These are phyloP conservation scores for Sarocladium strictum DNA, from an alignment of 2,329 filamentous ascomycete genomes.

Conservation along the genomic window DNA sequence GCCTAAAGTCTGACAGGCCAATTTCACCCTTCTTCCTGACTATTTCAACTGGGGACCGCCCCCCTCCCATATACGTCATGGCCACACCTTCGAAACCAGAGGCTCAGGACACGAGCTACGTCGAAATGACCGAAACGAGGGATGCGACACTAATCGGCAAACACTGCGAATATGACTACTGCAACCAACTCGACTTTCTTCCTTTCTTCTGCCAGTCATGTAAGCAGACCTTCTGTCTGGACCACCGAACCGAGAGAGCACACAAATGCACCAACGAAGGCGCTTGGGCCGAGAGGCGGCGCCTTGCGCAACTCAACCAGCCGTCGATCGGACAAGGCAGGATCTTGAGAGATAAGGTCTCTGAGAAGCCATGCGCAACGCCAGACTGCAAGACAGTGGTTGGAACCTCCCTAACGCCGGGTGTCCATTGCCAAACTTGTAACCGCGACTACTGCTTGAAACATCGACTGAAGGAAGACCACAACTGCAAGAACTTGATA, in stretches of 20 bases:
- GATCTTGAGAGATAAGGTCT: conserved; percentile 46
- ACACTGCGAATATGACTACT: conserved; percentile 88
- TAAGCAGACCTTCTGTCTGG: conserved; percentile 77
- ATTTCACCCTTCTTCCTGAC: neutral
- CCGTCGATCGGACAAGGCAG: conserved; percentile 49
- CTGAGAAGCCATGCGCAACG: conserved; percentile 63
- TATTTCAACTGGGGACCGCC: conserved; percentile 8
- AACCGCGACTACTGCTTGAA: conserved; percentile 72
- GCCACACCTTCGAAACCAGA: conserved; percentile 39
- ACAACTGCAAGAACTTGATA: conserved; percentile 75
- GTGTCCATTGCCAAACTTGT: conserved; percentile 66
- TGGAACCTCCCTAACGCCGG: conserved; percentile 60
- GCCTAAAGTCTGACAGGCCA: neutral
- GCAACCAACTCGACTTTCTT: conserved; percentile 92
- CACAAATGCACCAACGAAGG: conserved; percentile 63
- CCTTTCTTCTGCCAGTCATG: conserved; percentile 93
- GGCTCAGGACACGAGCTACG: conserved; percentile 51
- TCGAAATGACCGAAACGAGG: conserved; percentile 62
- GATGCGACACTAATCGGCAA: conserved; percentile 82
- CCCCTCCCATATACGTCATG: conserved; percentile 34
- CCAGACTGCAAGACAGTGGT: conserved; percentile 63
- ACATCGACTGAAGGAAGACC: conserved; percentile 72
- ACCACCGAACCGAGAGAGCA: conserved; percentile 80
- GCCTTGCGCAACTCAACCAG: conserved; percentile 46
- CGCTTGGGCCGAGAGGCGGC: conserved; percentile 55